Evolutionary conservation across 345 rosid genomes (phyloP).

Genomic region (Lepidium africanum): DNA sequence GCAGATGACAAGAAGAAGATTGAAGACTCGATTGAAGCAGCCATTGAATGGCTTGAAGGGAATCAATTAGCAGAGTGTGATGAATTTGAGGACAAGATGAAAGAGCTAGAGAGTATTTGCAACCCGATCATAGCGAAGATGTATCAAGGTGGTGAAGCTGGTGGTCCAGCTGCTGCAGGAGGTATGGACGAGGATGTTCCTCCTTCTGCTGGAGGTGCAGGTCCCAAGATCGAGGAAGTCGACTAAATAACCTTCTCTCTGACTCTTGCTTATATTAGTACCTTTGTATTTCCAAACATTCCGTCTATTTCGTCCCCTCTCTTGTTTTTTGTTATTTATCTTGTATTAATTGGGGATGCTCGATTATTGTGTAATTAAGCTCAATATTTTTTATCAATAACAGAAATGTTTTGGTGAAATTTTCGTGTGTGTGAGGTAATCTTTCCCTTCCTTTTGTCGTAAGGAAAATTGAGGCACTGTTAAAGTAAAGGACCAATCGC

Average conservation of each 20-base stretch:
- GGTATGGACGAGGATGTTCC: slow-evolving; percentile 53
- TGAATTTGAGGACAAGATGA: slow-evolving; percentile 74
- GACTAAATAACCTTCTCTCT: slow-evolving; percentile 37
- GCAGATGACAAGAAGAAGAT: slow-evolving; percentile 65
- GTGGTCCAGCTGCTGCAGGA: slow-evolving; percentile 26
- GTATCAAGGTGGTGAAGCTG: slow-evolving; percentile 54
- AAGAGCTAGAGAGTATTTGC: slow-evolving; percentile 66
- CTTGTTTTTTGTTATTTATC: not conserved
- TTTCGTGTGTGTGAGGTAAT: no score
- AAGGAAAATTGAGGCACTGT: no score
- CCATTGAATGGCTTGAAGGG: slow-evolving; percentile 61
- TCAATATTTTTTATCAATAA: not conserved
- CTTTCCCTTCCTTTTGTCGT: no score
- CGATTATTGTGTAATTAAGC: not conserved
- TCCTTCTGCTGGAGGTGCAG: slow-evolving; percentile 41
- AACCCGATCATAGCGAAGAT: slow-evolving; percentile 77
- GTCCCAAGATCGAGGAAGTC: slow-evolving; percentile 59
- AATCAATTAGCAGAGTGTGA: slow-evolving; percentile 61
- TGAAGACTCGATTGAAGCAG: slow-evolving; percentile 63
- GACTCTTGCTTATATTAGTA: not conserved
- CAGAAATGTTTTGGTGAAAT: not conserved
- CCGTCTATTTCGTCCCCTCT: not conserved
- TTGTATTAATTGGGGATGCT: not conserved
- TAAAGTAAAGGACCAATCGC: no score
- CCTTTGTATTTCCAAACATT: not conserved